These are phyloP conservation scores for Ustilago hordei DNA, from an alignment of 1,284 basidiomycete species.

Conservation along the genomic window DNA sequence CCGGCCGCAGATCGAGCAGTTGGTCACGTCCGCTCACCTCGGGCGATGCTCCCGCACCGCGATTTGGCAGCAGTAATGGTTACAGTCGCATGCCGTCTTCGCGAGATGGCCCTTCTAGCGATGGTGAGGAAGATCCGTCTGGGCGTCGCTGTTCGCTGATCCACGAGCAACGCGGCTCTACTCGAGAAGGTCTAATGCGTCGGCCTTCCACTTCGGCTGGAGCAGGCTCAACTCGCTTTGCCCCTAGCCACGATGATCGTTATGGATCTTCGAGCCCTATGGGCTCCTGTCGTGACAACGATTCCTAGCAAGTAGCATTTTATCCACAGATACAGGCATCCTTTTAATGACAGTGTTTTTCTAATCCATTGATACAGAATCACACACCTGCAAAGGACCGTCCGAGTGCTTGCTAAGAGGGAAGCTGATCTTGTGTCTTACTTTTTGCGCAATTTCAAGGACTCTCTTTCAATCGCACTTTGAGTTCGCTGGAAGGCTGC, in stretches of 20 bases:
- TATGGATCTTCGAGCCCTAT: conserved; percentile 26
- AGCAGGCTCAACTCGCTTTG: conserved; percentile 42
- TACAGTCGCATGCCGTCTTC: conserved; percentile 23
- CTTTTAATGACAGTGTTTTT: conserved; percentile 1
- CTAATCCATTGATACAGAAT: conserved; percentile 6
- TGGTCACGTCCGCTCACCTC: conserved; percentile 48
- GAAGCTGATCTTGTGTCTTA: not conserved
- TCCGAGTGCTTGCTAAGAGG: not conserved
- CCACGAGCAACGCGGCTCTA: conserved; percentile 18
- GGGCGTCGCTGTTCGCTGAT: conserved; percentile 34
- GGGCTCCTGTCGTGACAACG: conserved; percentile 6
- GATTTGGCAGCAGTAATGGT: conserved; percentile 26
- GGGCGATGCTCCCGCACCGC: conserved; percentile 32
- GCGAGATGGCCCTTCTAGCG: conserved; percentile 24
- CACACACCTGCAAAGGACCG: not conserved
- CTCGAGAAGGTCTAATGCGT: conserved; percentile 24
- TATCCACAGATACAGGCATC: not conserved
- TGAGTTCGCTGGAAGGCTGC: not conserved
- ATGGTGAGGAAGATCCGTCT: conserved; percentile 27
- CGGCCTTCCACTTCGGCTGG: conserved; percentile 50
- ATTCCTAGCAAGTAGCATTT: not conserved
- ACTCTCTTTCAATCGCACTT: not conserved
- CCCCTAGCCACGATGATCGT: conserved; percentile 26
- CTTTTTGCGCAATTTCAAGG: not conserved
- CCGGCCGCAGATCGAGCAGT: conserved; percentile 11